Base-by-base conservation (phyloP, 106 monocot genomes). In the Dendrobium catenatum region DNA sequence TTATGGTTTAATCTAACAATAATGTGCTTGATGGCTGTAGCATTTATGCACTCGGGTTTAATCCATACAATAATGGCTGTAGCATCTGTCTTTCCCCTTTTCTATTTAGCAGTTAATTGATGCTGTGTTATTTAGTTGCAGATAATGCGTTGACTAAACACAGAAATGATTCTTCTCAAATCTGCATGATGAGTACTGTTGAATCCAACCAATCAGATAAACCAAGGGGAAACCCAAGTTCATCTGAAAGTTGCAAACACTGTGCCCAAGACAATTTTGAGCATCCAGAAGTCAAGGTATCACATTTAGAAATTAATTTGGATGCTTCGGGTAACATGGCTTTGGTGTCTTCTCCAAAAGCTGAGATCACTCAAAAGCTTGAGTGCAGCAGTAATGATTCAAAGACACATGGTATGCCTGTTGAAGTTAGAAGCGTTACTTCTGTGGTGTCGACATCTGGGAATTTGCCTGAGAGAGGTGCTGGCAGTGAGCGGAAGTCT, bases 351-450 rank as follows among this genome's bases (percentile, higher is more conserved):
- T 51, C 51, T 51, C 3, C 51, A 51, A 10, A 51, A 51, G 51
- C 2, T 51, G 51, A 16, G 13, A 51, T 13, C 13, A 3, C 13
- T 51, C 13, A 51, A 51, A 55, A 81, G 31, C 42, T 72, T 37
- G 74, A 80, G 54, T 75, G 80, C 59, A 64, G n/a, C 58, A 42
- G 20, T 73, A 10, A 58, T 68, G 59, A 79, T 80, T 59, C 77
- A 15, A 81, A 90, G 80, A 75, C 87, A 89, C 51, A 84, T 18
- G 83, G 17, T 47, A 31, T 72, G 44, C 46, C 81, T 81, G 79
- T 85, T 80, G 88, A 89, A 83, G 85, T 89, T 78, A 89, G 82
- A 81, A 89, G 80, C 80, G 89, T 93, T 47, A 83, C 90, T 66
- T 92, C 91, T 81, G 85, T 87, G 79, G 97, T 94, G 78, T 83